Base-by-base conservation (phyloP, 331 rosid species). In the Spiraea crenata region DNA sequence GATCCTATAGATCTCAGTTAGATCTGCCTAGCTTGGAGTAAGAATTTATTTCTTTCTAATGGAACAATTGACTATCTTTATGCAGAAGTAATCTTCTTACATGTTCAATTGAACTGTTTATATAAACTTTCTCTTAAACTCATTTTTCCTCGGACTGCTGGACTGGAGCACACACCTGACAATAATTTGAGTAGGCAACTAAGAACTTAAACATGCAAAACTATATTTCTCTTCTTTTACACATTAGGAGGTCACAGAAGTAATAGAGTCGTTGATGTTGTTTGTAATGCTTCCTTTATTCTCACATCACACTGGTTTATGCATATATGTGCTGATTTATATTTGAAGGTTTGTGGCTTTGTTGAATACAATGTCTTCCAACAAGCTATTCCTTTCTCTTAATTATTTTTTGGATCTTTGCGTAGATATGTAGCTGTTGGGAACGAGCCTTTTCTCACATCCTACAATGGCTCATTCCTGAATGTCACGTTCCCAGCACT, bases 351-450 rank as follows among this genome's bases (percentile, higher is more conserved):
- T 17, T n/a, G n/a, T 20, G 17, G 60, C 20, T 49, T 72, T 71
- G 59, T 11, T 35, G 38, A 59, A 54, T 39, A 25, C 25, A 52
- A 20, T 3, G 13, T 54, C 31, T 42, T 41, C 39, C 25, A 17
- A 12, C 44, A 67, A 39, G 5, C 61, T 55, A 67, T 48, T 34
- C 49, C 55, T 69, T 52, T 45, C 40, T 56, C 4, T 34, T 44
- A 48, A n/a, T 34, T n/a, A 65, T 46, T 47, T 48, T 74, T 70
- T 10, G 46, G n/a, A 42, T 59, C 51, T 73, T 44, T 82, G 69
- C 38, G 9, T 83, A 92, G 98, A 77, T 92, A 86, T 79, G 98
- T 88, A 58, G 98, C 98, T 17, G 98, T 92, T 73, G 98, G 98
- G 31, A 92, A 92, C n/a, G 98, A 92, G 74, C 98, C 98, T 72